Evolutionary conservation across 352 stramenopile genomes (phyloP).

Genomic region (Peronospora belbahrii): DNA sequence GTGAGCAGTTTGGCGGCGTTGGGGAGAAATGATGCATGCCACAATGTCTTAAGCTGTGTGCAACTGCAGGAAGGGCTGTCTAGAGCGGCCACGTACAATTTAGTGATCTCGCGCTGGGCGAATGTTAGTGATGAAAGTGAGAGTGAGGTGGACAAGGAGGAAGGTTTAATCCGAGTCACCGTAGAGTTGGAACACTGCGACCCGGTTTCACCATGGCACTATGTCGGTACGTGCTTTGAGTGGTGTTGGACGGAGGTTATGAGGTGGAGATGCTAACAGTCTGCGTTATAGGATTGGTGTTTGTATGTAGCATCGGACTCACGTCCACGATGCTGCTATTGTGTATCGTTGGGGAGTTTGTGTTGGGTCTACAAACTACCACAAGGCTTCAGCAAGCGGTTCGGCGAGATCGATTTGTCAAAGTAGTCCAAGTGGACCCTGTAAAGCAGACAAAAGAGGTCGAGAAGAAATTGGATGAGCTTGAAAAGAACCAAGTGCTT

Average conservation of each 20-base stretch:
- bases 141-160: background rate
- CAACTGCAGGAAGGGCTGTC: constrained; percentile 29
- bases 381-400: constrained; percentile 29
- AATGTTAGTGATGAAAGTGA: constrained; percentile 1
- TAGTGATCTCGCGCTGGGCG: constrained; percentile 31
- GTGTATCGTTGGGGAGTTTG: constrained; percentile 38
- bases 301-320: constrained; percentile 37
- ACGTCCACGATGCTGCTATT: constrained; percentile 34
- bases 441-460: background rate
- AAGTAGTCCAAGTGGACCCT: constrained; percentile 32
- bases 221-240: constrained; percentile 23
- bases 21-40: constrained; percentile 20
- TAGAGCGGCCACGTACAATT: constrained; percentile 33
- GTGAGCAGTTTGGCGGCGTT: constrained; percentile 4
- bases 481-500: too few relatives aligned
- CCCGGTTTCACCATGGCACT: constrained; percentile 28
- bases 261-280: background rate
- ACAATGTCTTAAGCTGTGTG: constrained; percentile 23
- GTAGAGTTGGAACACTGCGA: constrained; percentile 38
- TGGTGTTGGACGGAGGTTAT: background rate
- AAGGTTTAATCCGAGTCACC: constrained; percentile 9
- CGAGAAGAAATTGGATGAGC: too few relatives aligned
- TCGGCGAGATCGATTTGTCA: constrained; percentile 25
- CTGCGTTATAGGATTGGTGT: constrained; percentile 21
- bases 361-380: constrained; percentile 35